Conservation (phyloP, 805 yeast species). For the Cyberlindnera galapagoensis region DNA sequence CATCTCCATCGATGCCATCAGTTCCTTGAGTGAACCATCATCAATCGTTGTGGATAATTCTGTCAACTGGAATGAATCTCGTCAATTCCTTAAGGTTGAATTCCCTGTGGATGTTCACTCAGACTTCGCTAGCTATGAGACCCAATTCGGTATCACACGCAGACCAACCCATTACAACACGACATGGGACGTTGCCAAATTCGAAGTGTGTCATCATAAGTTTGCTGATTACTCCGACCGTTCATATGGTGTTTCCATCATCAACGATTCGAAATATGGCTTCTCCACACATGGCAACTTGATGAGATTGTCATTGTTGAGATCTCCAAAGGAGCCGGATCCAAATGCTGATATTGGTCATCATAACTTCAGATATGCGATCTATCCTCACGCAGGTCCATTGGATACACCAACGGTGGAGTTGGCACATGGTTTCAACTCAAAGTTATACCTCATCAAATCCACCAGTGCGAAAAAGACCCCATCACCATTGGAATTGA, state of each 20-base stretch:
- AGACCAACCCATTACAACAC: slow-evolving; percentile 96
- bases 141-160: slow-evolving; percentile 86
- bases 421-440: slow-evolving; percentile 77
- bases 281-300: slow-evolving; percentile 89
- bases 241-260: slow-evolving; percentile 77
- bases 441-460: slow-evolving; percentile 25
- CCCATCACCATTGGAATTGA: slow-evolving; percentile 24
- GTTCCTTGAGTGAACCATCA: slow-evolving; percentile 29
- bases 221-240: slow-evolving; percentile 88
- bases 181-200: slow-evolving; percentile 93
- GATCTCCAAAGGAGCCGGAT: slow-evolving; percentile 95
- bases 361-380: slow-evolving; percentile 77
- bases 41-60: slow-evolving; percentile 46
- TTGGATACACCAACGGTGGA: slow-evolving; percentile 60
- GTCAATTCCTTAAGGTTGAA: slow-evolving; percentile 88
- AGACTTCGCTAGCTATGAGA: slow-evolving; percentile 82
- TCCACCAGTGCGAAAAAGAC: slow-evolving; percentile 11
- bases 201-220: slow-evolving; percentile 92
- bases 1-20: slow-evolving; percentile 60
- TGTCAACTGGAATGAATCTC: slow-evolving; percentile 84
- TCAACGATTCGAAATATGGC: slow-evolving; percentile 87
- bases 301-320: slow-evolving; percentile 77
- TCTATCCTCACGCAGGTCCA: slow-evolving; percentile 74
- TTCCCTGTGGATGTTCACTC: slow-evolving; percentile 81
- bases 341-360: slow-evolving; percentile 89